Conservation (phyloP, 257 asterid species). For the Echium plantagineum region DNA sequence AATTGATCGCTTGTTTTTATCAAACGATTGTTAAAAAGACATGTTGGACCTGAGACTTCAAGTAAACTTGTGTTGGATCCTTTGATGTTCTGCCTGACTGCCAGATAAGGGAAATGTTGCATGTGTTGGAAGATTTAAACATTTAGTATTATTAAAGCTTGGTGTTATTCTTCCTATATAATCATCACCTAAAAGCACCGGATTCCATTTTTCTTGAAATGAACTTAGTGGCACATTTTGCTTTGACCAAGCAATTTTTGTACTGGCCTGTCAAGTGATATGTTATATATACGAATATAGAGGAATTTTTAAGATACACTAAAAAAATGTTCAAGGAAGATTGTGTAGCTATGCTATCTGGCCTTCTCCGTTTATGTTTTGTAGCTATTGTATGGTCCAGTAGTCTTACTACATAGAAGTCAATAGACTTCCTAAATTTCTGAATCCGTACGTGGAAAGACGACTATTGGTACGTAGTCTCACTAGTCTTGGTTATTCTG, state of each 20-base stretch:
- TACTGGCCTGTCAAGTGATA: too few species aligned
- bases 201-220: background rate
- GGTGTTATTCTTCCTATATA: background rate
- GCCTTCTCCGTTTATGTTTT: background rate
- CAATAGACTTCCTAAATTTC: background rate
- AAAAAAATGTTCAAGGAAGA: background rate
- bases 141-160: background rate
- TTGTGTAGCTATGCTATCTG: background rate
- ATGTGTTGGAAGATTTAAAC: background rate
- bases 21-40: too few species aligned
- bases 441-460: background rate
- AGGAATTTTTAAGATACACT: too few species aligned
- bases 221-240: background rate
- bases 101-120: too few species aligned
- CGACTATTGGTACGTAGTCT: constrained; percentile 1
- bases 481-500: constrained; percentile 2
- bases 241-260: too few species aligned
- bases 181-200: background rate
- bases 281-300: background rate
- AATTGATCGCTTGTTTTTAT: too few species aligned
- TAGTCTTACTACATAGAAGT: background rate
- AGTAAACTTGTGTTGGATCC: too few species aligned
- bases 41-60: too few species aligned
- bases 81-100: too few species aligned
- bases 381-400: background rate